Conservation (phyloP, 352 stramenopile genomes). For the Phytophthora hybrid region DNA sequence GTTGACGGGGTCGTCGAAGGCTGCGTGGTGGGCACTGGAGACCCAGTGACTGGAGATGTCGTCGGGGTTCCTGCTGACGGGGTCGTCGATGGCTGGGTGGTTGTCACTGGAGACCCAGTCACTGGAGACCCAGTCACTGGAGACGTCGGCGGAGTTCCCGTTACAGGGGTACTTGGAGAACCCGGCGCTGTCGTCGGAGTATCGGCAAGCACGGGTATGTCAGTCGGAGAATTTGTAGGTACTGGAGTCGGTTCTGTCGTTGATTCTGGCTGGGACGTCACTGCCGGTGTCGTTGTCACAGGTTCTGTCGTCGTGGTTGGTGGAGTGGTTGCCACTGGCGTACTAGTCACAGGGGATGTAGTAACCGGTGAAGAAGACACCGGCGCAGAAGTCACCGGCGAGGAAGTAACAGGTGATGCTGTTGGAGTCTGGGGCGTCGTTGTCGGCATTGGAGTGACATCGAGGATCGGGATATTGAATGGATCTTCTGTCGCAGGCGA, state of each 20-base stretch:
- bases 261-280: not conserved
- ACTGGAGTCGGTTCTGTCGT: not conserved
- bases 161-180: slow-evolving; percentile 1
- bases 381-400: not conserved
- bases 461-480: slow-evolving; percentile 22
- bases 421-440: slow-evolving; percentile 3
- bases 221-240: not conserved
- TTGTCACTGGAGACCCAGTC: not conserved
- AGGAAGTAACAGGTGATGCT: slow-evolving; percentile 1
- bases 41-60: not conserved
- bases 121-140: no score
- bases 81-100: not conserved
- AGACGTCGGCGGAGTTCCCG: no score
- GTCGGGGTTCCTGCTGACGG: not conserved
- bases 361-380: not conserved
- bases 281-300: not conserved
- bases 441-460: slow-evolving; percentile 10
- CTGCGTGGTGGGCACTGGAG: not conserved
- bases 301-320: not conserved
- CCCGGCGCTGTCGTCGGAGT: slow-evolving; percentile 6
- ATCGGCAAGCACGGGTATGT: slow-evolving; percentile 14
- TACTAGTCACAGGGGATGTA: not conserved
- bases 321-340: slow-evolving; percentile 9
- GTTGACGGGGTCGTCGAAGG: not conserved
- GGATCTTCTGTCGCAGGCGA: slow-evolving; percentile 19